These are phyloP conservation scores for Neopestalotiopsis rosae DNA, from an alignment of 2,329 filamentous ascomycete species.

Conservation along the genomic window DNA sequence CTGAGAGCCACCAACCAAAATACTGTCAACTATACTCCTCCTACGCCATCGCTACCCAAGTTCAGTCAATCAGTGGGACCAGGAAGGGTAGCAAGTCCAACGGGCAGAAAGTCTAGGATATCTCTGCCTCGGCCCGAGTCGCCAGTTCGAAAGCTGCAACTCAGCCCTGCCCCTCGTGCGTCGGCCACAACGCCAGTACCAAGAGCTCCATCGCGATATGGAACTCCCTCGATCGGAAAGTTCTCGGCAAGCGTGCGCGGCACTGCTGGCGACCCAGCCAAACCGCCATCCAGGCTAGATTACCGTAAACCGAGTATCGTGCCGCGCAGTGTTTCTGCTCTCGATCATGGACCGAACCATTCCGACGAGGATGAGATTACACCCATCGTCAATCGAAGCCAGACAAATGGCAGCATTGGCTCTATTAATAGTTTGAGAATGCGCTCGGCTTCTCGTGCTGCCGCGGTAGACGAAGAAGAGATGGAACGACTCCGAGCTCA, in stretches of 20 bases:
- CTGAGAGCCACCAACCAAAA: slow-evolving; percentile 62
- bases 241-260: slow-evolving; percentile 70
- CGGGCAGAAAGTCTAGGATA: slow-evolving; percentile 72
- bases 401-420: slow-evolving; percentile 59
- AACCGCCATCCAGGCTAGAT: slow-evolving; percentile 53
- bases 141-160: slow-evolving; percentile 73
- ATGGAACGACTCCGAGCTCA: slow-evolving; percentile 73
- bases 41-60: slow-evolving; percentile 71
- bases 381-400: slow-evolving; percentile 56
- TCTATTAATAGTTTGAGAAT: slow-evolving; percentile 62
- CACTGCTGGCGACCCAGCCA: slow-evolving; percentile 65
- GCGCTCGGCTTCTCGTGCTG: slow-evolving; percentile 58
- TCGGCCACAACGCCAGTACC: slow-evolving; percentile 60
- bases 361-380: slow-evolving; percentile 64
- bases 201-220: slow-evolving; percentile 62
- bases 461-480: slow-evolving; percentile 67
- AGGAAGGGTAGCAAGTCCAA: slow-evolving; percentile 72
- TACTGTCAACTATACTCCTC: slow-evolving; percentile 66
- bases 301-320: slow-evolving; percentile 55
- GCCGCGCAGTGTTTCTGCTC: slow-evolving; percentile 64
- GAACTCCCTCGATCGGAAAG: slow-evolving; percentile 65
- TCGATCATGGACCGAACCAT: slow-evolving; percentile 50
- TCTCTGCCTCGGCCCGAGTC: slow-evolving; percentile 91
- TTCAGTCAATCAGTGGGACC: slow-evolving; percentile 90
- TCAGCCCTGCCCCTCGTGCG: slow-evolving; percentile 63